Evolutionary conservation across 148 eudicot species (phyloP), one percentile per base, ranked within the genome.

Genomic region (Rheum nobile): DNA sequence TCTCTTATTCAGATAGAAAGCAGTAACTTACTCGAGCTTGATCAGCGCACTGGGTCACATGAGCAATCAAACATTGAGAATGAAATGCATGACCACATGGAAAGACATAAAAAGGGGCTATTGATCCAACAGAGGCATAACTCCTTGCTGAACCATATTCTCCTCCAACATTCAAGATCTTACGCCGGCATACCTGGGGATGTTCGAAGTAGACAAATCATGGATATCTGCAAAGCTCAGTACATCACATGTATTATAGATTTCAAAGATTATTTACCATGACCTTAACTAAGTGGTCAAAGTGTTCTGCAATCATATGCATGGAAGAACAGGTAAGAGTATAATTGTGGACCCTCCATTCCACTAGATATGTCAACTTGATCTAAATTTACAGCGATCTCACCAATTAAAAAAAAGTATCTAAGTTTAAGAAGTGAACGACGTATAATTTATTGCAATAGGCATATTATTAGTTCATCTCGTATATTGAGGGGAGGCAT

Each of bases 31-130:
- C 99, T 80, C 88, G 93, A 80, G 88, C 82, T 80, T 59, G 87
- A 79, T 79, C 80, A 72, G 89, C 86, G 78, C 92, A 88, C 77
- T 89, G 85, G 41, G 99, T 95, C 71, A 95, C 96, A 78, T 95
- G 99, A 39, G 94, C 88, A 86, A 95, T 84, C 72, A 95, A 77
- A 80, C 99, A 95, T 46, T 90, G 90, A 41, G 94, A 89, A 81
- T 95, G 99, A 82, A 95, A 95, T 46, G 94, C 84, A 85, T 95
- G 96, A 48, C 96, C 93, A 79, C 97, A 95, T 31, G 99, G 99
- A 67, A 95, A 95, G 61, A 95, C 97, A 84, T 92, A 95, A 83
- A 95, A 95, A 83, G 97, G 99, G 77, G 96, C 91, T 90, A 92
- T 92, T n/a, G 94, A 81, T 48, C 97, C 97, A 75, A 87, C 84